A percentile compares a stretch with the other conserved stretches of the same genome.
phyloP scores from a whole-genome alignment of 2,329 filamentous ascomycete species.

The Aspergillus sp. region DNA sequence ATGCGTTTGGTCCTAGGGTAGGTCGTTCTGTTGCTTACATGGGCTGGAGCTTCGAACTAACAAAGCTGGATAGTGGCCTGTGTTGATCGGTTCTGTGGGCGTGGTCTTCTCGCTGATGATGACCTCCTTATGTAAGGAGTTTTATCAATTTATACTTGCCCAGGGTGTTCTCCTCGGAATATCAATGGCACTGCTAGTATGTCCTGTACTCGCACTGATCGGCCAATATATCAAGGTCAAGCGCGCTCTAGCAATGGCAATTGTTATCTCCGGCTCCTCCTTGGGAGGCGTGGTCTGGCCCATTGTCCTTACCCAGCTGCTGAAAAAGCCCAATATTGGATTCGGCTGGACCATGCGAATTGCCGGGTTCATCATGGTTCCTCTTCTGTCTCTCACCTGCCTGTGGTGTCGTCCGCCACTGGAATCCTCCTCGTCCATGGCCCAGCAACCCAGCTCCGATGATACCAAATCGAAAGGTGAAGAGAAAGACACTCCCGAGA shows the following conservation, averaged over 20 bases:
- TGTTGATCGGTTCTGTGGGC: slow-evolving; percentile 27
- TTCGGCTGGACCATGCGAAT: slow-evolving; percentile 42
- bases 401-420: slow-evolving; percentile 13
- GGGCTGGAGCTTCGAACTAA: not conserved
- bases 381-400: slow-evolving; percentile 33
- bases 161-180: slow-evolving; percentile 37
- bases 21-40: not conserved
- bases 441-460: not conserved
- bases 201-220: slow-evolving; percentile 32
- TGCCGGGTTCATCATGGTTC: slow-evolving; percentile 43
- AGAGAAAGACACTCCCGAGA: not conserved
- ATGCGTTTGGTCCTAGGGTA: slow-evolving; percentile 32
- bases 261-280: slow-evolving; percentile 34
- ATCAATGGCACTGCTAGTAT: slow-evolving; percentile 29
- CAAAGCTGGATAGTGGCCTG: slow-evolving; percentile 22
- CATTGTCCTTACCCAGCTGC: slow-evolving; percentile 29
- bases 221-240: slow-evolving; percentile 30
- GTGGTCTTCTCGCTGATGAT: slow-evolving; percentile 37
- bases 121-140: slow-evolving; percentile 36
- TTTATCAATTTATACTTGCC: slow-evolving; percentile 41
- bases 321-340: slow-evolving; percentile 24
- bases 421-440: not conserved
- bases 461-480: not conserved
- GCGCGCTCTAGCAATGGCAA: slow-evolving; percentile 32
- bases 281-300: slow-evolving; percentile 39